Base-by-base conservation (phyloP, 805 yeast genomes). In the Candida pseudoglaebosa region DNA sequence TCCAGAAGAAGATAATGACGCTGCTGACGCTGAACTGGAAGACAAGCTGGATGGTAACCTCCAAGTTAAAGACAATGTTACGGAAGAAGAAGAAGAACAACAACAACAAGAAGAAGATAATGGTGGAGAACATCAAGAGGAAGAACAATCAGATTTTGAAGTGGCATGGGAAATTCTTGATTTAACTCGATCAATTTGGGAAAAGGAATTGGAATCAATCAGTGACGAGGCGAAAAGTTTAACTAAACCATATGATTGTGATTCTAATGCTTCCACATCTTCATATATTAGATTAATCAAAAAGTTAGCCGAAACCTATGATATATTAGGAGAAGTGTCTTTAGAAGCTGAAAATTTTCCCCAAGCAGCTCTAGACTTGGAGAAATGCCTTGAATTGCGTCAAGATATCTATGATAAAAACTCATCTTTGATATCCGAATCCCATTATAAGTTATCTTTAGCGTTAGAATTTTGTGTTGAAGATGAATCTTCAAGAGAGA, bases 101-200 rank as follows among this genome's bases (percentile, higher is more conserved):
- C 36, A 47, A 12, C 31, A 52, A 32, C 52, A 44, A n/a, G 47
- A 62, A 34, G 57, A 44, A 19, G 55, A 57, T 12, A 12, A 8
- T 8, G 12, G 8, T 22, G n/a, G n/a, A n/a, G n/a, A n/a, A 22
- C 8, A 22, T 12, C 26, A 22, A 41, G 65, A 62, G 38, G 57
- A 65, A 30, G 67, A 77, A 29, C 84, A 80, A 46, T 71, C 79
- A 13, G 95, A 84, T 50, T 86, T 91, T 52, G 95, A 84, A 55
- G 77, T 82, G 13, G 95, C 96, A 0, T 85, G 96, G 93, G 93
- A 85, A 37, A 75, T 86, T 6, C 64, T 89, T 14, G 96, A 90
- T 54, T 67, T 86, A 28, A 75, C 96, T 2, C 73, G 96, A 45
- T 71, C 82, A 2, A 56, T 84, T 32, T 83, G 77, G 48, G 80